Conservation (phyloP, 768 basidiomycete species). For the Lactarius evosmus region DNA sequence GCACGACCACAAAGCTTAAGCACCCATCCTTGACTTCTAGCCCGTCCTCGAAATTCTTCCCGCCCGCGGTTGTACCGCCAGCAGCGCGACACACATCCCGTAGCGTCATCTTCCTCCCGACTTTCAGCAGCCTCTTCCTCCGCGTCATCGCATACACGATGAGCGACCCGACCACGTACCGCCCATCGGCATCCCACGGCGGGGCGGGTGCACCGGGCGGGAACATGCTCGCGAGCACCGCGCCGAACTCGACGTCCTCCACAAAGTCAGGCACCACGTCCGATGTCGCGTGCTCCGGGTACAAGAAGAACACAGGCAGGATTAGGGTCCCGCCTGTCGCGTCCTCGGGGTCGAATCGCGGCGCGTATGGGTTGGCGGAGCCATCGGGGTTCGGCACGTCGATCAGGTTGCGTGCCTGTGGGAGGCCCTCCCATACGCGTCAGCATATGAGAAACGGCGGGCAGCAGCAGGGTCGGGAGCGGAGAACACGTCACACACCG, state of each 20-base stretch:
- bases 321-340: conserved; percentile 57
- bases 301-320: conserved; percentile 84
- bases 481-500: conserved; percentile 47
- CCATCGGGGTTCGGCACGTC: conserved; percentile 48
- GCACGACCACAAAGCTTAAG: conserved; percentile 73
- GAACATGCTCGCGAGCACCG: conserved; percentile 80
- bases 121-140: conserved; percentile 75
- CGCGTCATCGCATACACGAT: conserved; percentile 82
- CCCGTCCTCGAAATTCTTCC: conserved; percentile 71
- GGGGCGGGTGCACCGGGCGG: conserved; percentile 63
- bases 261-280: conserved; percentile 89
- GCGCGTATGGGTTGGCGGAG: conserved; percentile 54
- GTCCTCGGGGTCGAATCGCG: conserved; percentile 68
- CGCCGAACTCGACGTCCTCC: conserved; percentile 79
- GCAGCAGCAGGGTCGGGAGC: neutral
- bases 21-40: conserved; percentile 82
- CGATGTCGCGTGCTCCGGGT: conserved; percentile 85
- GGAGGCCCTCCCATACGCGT: conserved; percentile 14
- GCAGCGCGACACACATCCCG: conserved; percentile 68
- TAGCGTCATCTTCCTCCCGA: conserved; percentile 88
- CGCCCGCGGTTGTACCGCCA: conserved; percentile 38
- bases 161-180: conserved; percentile 63
- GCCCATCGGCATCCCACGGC: conserved; percentile 68
- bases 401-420: conserved; percentile 72
- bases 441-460: conserved; percentile 3